Percentiles rank a stretch among this genome's conserved stretches.
phyloP scores from a whole-genome alignment of 1,139 yeast species.

The Yarrowia galli region DNA sequence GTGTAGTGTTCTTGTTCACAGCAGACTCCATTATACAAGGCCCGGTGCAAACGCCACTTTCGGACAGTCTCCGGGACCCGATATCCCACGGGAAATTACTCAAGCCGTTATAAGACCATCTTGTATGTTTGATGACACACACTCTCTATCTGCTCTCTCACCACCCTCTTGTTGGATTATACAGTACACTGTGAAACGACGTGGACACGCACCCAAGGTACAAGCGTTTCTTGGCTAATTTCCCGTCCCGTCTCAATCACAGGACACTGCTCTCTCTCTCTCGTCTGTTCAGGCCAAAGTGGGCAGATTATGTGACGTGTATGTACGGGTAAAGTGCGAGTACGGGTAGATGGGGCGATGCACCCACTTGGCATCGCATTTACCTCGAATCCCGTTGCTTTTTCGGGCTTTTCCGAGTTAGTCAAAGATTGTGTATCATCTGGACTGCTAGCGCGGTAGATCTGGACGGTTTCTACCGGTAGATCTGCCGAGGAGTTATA shows the following conservation, averaged over 20 bases:
- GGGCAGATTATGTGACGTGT: conserved; percentile 33
- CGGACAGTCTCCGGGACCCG: neutral
- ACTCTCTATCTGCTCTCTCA: too few relatives aligned
- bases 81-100: neutral
- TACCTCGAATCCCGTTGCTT: conserved; percentile 11
- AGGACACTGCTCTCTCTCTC: neutral
- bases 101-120: neutral
- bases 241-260: neutral
- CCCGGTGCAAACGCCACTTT: conserved; percentile 6
- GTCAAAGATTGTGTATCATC: conserved; percentile 1
- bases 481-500: neutral
- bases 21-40: too few relatives aligned
- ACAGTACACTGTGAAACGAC: too few relatives aligned
- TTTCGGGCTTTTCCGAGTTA: neutral
- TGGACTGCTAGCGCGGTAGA: conserved; percentile 2
- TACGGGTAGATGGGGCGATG: conserved; percentile 33
- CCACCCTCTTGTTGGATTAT: too few relatives aligned
- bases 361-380: conserved; percentile 22
- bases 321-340: neutral
- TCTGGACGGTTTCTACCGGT: neutral
- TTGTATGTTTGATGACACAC: neutral
- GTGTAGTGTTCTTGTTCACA: too few relatives aligned
- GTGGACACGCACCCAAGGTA: conserved; percentile 17
- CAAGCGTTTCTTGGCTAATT: conserved; percentile 36
- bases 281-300: conserved; percentile 19